Evolutionary conservation across 2,329 filamentous ascomycete species (phyloP).

Genomic region (Lachnum nothofagi): DNA sequence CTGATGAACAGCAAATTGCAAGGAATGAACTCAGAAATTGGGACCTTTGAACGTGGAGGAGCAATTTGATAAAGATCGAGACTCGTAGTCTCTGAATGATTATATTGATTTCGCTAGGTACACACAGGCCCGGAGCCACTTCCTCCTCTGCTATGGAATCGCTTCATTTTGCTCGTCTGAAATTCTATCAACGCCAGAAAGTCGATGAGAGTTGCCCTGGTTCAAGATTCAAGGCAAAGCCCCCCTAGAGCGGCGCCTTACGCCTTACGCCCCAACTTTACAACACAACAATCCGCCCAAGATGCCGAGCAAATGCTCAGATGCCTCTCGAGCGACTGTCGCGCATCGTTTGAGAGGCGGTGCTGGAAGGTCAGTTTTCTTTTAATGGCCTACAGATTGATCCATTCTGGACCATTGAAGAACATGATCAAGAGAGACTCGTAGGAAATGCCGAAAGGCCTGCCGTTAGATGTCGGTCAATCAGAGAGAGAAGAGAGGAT

Average conservation of each 20-base stretch:
- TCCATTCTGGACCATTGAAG: neutral
- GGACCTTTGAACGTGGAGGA: neutral
- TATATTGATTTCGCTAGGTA: slow-evolving; percentile 28
- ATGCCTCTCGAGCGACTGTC: slow-evolving; percentile 15
- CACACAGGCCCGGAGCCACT: slow-evolving; percentile 22
- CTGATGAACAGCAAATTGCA: neutral
- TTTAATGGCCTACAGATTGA: neutral
- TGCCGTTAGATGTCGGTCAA: slow-evolving; percentile 31
- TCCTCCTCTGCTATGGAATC: slow-evolving; percentile 13
- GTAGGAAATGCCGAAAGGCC: slow-evolving; percentile 10
- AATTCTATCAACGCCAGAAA: slow-evolving; percentile 20
- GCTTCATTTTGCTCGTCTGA: slow-evolving; percentile 1
- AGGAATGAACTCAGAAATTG: neutral
- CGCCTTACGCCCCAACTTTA: slow-evolving; percentile 14
- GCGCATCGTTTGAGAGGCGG: neutral
- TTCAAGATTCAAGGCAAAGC: neutral
- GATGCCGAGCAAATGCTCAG: slow-evolving; percentile 15
- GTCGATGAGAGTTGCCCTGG: neutral
- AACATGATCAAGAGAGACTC: neutral
- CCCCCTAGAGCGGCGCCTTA: neutral
- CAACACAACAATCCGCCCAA: slow-evolving; percentile 9
- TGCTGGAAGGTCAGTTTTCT: slow-evolving; percentile 6
- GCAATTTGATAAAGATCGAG: slow-evolving; percentile 9
- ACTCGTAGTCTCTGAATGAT: slow-evolving; percentile 28
- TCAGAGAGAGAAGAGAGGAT: slow-evolving; percentile 18